Percentiles rank a stretch among this genome's conserved stretches.
Conservation (phyloP, 768 basidiomycete genomes). For the Gloeophyllum trabeum region DNA sequence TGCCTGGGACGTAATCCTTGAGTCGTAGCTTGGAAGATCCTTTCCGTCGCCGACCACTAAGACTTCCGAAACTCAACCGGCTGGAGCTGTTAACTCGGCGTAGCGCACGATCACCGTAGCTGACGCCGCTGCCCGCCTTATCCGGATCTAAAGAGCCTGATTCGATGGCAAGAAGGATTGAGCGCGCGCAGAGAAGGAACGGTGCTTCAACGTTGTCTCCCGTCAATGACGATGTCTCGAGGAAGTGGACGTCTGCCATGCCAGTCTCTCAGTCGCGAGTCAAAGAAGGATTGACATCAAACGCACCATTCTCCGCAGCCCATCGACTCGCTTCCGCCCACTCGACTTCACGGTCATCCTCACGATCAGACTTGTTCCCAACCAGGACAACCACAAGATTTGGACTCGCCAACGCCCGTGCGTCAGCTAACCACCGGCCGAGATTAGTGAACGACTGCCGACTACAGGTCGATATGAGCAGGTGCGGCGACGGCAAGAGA, state of each 20-base stretch:
- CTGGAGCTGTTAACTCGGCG: slow-evolving; percentile 88
- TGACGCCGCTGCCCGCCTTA: slow-evolving; percentile 89
- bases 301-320: slow-evolving; percentile 89
- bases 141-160: slow-evolving; percentile 88
- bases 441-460: slow-evolving; percentile 82
- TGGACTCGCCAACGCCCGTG: slow-evolving; percentile 84
- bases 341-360: slow-evolving; percentile 91
- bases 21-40: slow-evolving; percentile 47
- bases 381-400: slow-evolving; percentile 85
- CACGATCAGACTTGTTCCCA: slow-evolving; percentile 91
- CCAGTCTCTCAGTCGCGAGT: slow-evolving; percentile 1
- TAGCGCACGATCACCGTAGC: slow-evolving; percentile 90
- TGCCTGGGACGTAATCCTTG: slow-evolving; percentile 52
- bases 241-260: slow-evolving; percentile 73
- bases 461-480: slow-evolving; percentile 28
- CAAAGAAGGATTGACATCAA: not conserved
- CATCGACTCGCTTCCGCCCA: slow-evolving; percentile 92
- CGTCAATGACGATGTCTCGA: slow-evolving; percentile 85
- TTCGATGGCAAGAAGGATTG: slow-evolving; percentile 85
- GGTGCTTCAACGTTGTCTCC: slow-evolving; percentile 94
- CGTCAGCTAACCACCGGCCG: slow-evolving; percentile 87
- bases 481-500: slow-evolving; percentile 7
- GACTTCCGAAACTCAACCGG: slow-evolving; percentile 75
- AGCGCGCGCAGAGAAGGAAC: slow-evolving; percentile 78
- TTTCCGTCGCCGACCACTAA: slow-evolving; percentile 56